These are phyloP conservation scores for Fraxinus platypoda DNA, from an alignment of 305 asterid genomes.

Conservation along the genomic window DNA sequence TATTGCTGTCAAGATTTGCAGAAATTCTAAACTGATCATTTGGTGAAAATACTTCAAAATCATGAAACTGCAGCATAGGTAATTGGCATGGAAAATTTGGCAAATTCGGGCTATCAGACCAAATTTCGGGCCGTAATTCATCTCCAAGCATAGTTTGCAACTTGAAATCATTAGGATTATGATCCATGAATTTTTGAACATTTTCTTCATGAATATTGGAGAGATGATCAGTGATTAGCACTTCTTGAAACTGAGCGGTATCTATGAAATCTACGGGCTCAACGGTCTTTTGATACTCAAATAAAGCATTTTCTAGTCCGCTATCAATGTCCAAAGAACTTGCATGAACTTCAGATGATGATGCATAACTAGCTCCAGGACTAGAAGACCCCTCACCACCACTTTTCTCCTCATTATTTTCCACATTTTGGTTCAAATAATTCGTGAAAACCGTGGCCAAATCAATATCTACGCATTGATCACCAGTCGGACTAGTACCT, in stretches of 20 bases:
- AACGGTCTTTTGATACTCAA: slow-evolving; percentile 27
- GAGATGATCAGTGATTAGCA: slow-evolving; percentile 15
- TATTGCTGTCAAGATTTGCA: slow-evolving; percentile 33
- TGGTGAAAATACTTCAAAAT: slow-evolving; percentile 47
- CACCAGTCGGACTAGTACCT: not conserved
- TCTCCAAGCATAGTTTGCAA: slow-evolving; percentile 48
- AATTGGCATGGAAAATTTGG: slow-evolving; percentile 36
- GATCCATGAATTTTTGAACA: slow-evolving; percentile 41
- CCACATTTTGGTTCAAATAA: slow-evolving; percentile 46
- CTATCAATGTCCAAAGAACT: slow-evolving; percentile 32
- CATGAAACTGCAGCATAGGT: slow-evolving; percentile 48
- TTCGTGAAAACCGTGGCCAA: slow-evolving; percentile 66
- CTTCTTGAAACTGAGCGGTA: slow-evolving; percentile 25
- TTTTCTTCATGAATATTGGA: slow-evolving; percentile 27
- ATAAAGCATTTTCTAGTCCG: slow-evolving; percentile 28
- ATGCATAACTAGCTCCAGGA: slow-evolving; percentile 49
- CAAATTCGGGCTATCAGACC: slow-evolving; percentile 41
- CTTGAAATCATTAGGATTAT: slow-evolving; percentile 31
- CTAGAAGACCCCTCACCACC: slow-evolving; percentile 38
- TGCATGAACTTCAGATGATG: slow-evolving; percentile 36
- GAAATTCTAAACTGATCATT: slow-evolving; percentile 44
- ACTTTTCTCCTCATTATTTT: slow-evolving; percentile 2
- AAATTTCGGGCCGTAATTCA: slow-evolving; percentile 26
- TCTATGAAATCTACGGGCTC: slow-evolving; percentile 20
- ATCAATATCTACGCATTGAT: slow-evolving; percentile 35